phyloP scores from a whole-genome alignment of 1,139 yeast genomes.

The Hansenula anomala region DNA sequence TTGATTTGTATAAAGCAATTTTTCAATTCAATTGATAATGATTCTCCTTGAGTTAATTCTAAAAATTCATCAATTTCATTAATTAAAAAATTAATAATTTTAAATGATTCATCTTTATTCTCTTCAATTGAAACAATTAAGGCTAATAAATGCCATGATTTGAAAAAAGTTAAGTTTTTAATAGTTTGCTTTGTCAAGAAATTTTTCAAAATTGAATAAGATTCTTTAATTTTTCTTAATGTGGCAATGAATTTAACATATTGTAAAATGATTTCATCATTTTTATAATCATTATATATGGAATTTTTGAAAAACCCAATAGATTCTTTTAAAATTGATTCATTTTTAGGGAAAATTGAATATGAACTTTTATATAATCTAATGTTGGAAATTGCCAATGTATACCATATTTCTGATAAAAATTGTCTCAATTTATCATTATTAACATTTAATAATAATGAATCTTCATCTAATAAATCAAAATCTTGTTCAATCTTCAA shows the following conservation, averaged over 20 bases:
- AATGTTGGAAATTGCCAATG: constrained; percentile 10
- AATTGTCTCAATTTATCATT: neutral
- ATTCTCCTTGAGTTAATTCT: constrained; percentile 9
- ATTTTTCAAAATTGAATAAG: constrained; percentile 31
- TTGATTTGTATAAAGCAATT: constrained; percentile 65
- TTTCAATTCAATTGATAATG: constrained; percentile 36
- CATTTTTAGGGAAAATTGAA: constrained; percentile 6
- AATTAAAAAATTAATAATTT: constrained; percentile 38
- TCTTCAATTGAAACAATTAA: constrained; percentile 49
- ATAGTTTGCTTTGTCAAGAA: constrained; percentile 20
- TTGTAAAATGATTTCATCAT: constrained; percentile 20
- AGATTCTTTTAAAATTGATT: constrained; percentile 2
- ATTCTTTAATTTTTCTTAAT: constrained; percentile 27
- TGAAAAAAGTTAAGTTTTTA: constrained; percentile 35
- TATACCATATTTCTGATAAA: constrained; percentile 12
- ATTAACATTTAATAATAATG: constrained; percentile 1
- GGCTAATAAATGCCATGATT: constrained; percentile 48
- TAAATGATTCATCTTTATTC: constrained; percentile 39
- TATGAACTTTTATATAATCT: constrained; percentile 7
- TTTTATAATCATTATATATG: constrained; percentile 7
- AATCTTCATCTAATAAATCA: neutral
- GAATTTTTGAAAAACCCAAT: constrained; percentile 11
- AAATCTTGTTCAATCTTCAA: neutral
- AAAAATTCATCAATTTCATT: constrained; percentile 23
- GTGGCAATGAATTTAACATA: constrained; percentile 31